Evolutionary conservation across 805 yeast species (phyloP).

Genomic region (Lipomyces kockii): DNA sequence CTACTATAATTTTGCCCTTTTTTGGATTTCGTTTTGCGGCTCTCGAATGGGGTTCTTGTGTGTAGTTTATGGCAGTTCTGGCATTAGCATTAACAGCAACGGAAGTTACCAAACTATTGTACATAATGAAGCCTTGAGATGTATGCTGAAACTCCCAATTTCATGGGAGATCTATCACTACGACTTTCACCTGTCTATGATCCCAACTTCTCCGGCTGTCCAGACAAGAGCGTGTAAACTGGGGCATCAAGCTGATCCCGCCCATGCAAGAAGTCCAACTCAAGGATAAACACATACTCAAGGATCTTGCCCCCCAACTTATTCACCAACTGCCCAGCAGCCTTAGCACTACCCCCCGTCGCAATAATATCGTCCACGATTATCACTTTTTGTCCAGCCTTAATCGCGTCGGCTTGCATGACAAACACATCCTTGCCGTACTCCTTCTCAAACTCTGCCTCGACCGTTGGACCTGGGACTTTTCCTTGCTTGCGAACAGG

Average conservation of each 20-base stretch:
- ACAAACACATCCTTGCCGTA: conserved; percentile 90
- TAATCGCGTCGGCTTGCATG: conserved; percentile 81
- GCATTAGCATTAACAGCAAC: neutral
- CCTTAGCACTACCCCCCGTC: conserved; percentile 91
- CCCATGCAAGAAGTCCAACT: conserved; percentile 92
- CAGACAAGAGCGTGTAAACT: conserved; percentile 77
- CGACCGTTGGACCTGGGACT: conserved; percentile 80
- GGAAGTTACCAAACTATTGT: neutral
- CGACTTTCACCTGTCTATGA: neutral
- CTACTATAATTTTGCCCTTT: neutral
- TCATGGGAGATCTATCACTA: neutral
- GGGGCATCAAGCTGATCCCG: conserved; percentile 84
- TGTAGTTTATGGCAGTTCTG: neutral
- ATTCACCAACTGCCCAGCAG: conserved; percentile 84
- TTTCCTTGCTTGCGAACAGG: conserved; percentile 97
- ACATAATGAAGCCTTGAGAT: neutral
- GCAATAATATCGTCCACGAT: conserved; percentile 97
- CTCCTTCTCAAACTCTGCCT: conserved; percentile 82
- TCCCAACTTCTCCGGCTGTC: conserved; percentile 36
- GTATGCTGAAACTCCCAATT: neutral
- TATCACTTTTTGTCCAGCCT: conserved; percentile 77
- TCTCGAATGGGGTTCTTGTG: neutral
- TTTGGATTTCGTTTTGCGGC: neutral
- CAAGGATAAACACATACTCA: conserved; percentile 89
- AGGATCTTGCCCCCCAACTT: conserved; percentile 70